phyloP scores from a whole-genome alignment of 768 basidiomycete genomes.

The Rubroboletus satanas region DNA sequence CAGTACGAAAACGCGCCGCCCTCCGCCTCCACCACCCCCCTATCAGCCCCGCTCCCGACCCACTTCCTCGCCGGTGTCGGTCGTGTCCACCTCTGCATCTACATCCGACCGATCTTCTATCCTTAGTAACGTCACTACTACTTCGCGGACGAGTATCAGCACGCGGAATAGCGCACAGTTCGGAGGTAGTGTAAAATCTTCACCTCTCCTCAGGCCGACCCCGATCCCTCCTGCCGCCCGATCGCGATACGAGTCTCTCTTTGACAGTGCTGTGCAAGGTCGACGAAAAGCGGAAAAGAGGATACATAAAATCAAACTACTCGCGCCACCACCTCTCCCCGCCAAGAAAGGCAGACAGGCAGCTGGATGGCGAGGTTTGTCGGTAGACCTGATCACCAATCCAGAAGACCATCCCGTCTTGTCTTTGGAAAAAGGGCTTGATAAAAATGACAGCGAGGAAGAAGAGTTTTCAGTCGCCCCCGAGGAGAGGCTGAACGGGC shows the following conservation, averaged over 20 bases:
- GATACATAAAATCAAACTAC: conserved; percentile 23
- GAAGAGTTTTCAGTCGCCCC: conserved; percentile 29
- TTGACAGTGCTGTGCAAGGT: conserved; percentile 55
- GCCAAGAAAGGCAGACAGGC: conserved; percentile 50
- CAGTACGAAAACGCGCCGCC: conserved; percentile 39
- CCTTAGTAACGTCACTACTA: conserved; percentile 43
- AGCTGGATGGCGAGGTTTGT: conserved; percentile 71
- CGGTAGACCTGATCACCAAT: conserved; percentile 59
- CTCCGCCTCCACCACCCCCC: conserved; percentile 35
- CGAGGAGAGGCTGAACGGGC: conserved; percentile 53
- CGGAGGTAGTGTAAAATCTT: conserved; percentile 15
- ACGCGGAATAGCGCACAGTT: conserved; percentile 29
- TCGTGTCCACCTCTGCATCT: conserved; percentile 37
- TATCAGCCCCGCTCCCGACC: conserved; percentile 27
- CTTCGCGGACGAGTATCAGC: conserved; percentile 38
- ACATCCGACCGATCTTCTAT: conserved; percentile 64
- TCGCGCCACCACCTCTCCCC: conserved; percentile 36
- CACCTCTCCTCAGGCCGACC: conserved; percentile 48
- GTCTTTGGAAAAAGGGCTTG: conserved; percentile 11
- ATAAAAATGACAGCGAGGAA: conserved; percentile 24
- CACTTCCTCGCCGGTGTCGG: conserved; percentile 37
- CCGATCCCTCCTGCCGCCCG: conserved; percentile 65
- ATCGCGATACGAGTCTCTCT: conserved; percentile 64
- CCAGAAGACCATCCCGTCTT: conserved; percentile 32
- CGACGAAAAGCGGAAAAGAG: conserved; percentile 38